Evolutionary conservation across 2,329 filamentous ascomycete genomes (phyloP).

Genomic region (Cladosporium halotolerans): DNA sequence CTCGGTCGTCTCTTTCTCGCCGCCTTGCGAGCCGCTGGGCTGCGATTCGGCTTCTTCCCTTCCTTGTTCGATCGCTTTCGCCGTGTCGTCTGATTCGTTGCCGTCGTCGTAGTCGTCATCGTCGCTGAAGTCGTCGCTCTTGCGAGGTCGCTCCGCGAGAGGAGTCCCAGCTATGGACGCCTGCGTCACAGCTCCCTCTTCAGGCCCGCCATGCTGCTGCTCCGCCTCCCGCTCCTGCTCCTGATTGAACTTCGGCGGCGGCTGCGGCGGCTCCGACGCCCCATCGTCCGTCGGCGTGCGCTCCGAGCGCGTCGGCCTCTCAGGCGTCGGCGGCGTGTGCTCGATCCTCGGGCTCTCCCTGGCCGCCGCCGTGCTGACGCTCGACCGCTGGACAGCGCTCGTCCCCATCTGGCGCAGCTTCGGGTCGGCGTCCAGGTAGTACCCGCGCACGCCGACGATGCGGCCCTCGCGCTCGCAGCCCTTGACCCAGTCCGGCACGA

Average conservation of each 20-base stretch:
- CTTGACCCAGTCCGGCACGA: conserved; percentile 93
- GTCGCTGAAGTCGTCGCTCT: conserved; percentile 11
- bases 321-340: conserved; percentile 47
- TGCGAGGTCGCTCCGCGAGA: conserved; percentile 2
- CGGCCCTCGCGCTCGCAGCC: conserved; percentile 91
- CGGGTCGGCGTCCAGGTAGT: conserved; percentile 85
- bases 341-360: conserved; percentile 42
- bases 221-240: conserved; percentile 24
- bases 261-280: conserved; percentile 20
- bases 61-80: conserved; percentile 21
- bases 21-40: conserved; percentile 8
- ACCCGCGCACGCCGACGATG: conserved; percentile 89
- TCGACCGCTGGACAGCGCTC: conserved; percentile 25
- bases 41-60: conserved; percentile 13
- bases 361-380: conserved; percentile 25
- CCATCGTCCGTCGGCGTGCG: conserved; percentile 11
- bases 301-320: conserved; percentile 26
- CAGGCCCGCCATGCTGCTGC: not conserved
- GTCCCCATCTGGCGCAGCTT: conserved; percentile 51
- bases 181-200: not conserved
- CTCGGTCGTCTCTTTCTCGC: conserved; percentile 16
- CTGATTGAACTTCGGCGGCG: conserved; percentile 23
- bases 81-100: conserved; percentile 21
- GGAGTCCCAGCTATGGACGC: not conserved
- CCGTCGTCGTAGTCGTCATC: conserved; percentile 15